Conservation (phyloP, 2,329 filamentous ascomycete species). For the Aureobasidium zeae region DNA sequence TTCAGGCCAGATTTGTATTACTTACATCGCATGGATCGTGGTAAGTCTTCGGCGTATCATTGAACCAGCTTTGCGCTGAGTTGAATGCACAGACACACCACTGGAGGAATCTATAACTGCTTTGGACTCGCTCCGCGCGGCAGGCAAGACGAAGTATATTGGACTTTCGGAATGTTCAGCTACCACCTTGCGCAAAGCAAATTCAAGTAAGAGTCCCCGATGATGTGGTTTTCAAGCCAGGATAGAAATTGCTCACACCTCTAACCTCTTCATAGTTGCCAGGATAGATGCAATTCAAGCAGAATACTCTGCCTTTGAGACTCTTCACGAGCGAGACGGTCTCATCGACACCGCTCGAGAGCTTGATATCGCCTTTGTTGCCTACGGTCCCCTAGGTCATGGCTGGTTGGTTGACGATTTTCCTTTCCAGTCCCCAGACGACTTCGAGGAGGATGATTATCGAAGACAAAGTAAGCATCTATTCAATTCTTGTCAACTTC, state of each 20-base stretch:
- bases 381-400: conserved; percentile 33
- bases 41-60: no score
- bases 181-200: conserved; percentile 40
- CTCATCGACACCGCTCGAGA: conserved; percentile 37
- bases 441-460: conserved; percentile 29
- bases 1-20: conserved; percentile 39
- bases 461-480: no score
- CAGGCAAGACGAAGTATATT: conserved; percentile 43
- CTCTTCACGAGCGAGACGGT: conserved; percentile 37
- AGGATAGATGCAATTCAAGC: conserved; percentile 43
- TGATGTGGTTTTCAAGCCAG: no score
- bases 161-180: conserved; percentile 42
- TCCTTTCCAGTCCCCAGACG: conserved; percentile 27
- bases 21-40: conserved; percentile 35
- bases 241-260: no score
- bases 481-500: conserved; percentile 9
- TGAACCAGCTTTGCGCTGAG: no score
- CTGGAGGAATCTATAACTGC: conserved; percentile 41
- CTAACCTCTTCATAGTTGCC: no score
- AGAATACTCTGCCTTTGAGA: conserved; percentile 42
- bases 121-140: conserved; percentile 38
- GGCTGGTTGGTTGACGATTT: conserved; percentile 36
- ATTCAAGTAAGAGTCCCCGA: no score
- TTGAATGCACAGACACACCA: conserved; percentile 36
- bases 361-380: conserved; percentile 34